These are phyloP conservation scores for Eleusine indica DNA, from an alignment of 176 grass and related monocot genomes.

Conservation along the genomic window DNA sequence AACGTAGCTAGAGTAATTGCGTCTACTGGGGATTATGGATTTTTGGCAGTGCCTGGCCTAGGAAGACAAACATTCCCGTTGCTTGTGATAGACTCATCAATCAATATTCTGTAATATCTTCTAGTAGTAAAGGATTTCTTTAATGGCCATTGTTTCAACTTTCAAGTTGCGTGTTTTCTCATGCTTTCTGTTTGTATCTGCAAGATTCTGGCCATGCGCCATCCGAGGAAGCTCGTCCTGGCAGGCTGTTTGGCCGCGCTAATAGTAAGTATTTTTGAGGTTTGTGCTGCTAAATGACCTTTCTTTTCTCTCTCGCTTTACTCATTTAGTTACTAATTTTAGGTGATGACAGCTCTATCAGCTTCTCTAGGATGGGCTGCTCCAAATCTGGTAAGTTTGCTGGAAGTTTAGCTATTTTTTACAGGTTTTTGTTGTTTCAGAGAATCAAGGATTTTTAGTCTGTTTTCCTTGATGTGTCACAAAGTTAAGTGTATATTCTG, in stretches of 20 bases:
- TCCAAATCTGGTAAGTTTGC: slow-evolving; percentile 88
- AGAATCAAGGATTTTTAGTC: not conserved
- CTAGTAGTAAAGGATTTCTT: not conserved
- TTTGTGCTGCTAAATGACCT: slow-evolving; percentile 10
- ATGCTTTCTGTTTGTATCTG: slow-evolving; percentile 38
- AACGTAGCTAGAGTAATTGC: not conserved
- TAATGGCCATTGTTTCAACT: slow-evolving; percentile 22
- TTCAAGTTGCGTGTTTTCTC: slow-evolving; percentile 26
- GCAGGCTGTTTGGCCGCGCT: slow-evolving; percentile 70
- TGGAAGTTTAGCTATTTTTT: not conserved
- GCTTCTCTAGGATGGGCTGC: slow-evolving; percentile 84
- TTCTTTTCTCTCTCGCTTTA: not conserved
- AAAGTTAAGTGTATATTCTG: not conserved
- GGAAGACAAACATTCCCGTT: slow-evolving; percentile 36
- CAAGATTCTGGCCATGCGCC: slow-evolving; percentile 95
- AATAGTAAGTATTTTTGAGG: slow-evolving; percentile 58
- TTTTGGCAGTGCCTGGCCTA: slow-evolving; percentile 22
- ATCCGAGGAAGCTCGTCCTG: slow-evolving; percentile 88
- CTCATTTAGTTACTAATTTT: slow-evolving; percentile 38
- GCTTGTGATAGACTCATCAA: slow-evolving; percentile 1
- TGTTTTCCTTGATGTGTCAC: not conserved
- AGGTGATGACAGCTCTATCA: slow-evolving; percentile 97
- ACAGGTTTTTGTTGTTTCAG: not conserved
- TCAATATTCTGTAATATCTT: slow-evolving; percentile 24
- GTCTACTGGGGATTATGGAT: slow-evolving; percentile 22